A percentile compares a stretch with the other conserved stretches of the same genome.
phyloP scores from a whole-genome alignment of 768 basidiomycete genomes.

The Neoboletus subvelutipes region DNA sequence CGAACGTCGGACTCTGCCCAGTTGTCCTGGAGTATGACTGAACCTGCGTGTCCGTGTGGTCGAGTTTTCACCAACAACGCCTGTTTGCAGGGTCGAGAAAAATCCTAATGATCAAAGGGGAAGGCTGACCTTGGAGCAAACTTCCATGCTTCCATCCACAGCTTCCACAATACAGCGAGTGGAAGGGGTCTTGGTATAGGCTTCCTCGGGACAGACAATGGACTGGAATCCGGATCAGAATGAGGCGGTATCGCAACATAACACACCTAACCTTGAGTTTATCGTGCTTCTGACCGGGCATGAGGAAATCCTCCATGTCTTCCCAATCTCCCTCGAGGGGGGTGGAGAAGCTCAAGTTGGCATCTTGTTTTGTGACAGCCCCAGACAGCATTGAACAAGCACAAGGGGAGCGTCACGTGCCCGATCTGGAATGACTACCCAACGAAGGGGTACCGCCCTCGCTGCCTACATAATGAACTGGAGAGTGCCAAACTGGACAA shows the following conservation, averaged over 20 bases:
- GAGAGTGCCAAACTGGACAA: too few species aligned
- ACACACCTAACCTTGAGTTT: conserved; percentile 20
- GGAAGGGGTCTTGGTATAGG: conserved; percentile 37
- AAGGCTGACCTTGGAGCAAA: conserved; percentile 21
- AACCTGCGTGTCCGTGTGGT: conserved; percentile 34
- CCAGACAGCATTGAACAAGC: conserved; percentile 10
- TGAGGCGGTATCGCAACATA: neutral
- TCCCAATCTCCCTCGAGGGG: conserved; percentile 67
- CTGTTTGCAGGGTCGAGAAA: conserved; percentile 32
- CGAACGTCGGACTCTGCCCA: conserved; percentile 69
- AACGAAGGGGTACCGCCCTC: too few species aligned
- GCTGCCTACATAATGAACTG: too few species aligned
- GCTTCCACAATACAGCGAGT: conserved; percentile 57
- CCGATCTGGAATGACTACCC: too few species aligned
- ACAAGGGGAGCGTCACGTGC: too few species aligned
- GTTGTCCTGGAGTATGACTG: too few species aligned
- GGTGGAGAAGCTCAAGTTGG: conserved; percentile 43
- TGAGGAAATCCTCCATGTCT: conserved; percentile 51
- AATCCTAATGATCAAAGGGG: neutral
- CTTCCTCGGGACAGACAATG: conserved; percentile 6
- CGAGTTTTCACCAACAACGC: conserved; percentile 50
- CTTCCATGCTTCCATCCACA: conserved; percentile 38
- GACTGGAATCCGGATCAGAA: conserved; percentile 17
- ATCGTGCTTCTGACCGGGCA: conserved; percentile 41
- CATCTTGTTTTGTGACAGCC: too few species aligned